Conservation (phyloP, 202 grass and related monocot species). For the Musa balbisiana region DNA sequence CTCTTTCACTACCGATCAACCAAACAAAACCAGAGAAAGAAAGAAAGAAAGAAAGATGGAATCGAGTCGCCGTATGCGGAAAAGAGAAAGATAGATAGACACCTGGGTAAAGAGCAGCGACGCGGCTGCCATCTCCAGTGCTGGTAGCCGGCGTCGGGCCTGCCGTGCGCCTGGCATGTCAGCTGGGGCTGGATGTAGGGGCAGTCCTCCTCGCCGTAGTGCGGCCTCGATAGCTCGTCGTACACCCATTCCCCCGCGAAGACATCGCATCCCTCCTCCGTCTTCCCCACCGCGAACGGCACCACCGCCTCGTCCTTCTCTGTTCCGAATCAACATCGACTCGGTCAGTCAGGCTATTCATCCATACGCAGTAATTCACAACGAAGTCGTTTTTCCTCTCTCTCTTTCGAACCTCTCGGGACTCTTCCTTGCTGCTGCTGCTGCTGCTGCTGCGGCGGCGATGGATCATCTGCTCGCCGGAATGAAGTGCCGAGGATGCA, state of each 20-base stretch:
- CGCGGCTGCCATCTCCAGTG: constrained; percentile 80
- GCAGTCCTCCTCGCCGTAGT: constrained; percentile 72
- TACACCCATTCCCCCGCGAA: constrained; percentile 62
- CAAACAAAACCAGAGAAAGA: too few species aligned
- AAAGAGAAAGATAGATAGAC: neutral
- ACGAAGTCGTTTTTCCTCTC: too few species aligned
- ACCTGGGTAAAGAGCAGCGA: constrained; percentile 77
- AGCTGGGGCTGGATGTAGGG: constrained; percentile 89
- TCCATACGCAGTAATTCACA: too few species aligned
- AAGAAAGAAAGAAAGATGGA: too few species aligned
- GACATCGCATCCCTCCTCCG: constrained; percentile 45
- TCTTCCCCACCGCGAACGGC: constrained; percentile 48
- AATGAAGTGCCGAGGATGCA: constrained; percentile 52
- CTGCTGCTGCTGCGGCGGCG: too few species aligned
- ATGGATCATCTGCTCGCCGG: neutral
- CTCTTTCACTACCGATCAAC: too few species aligned
- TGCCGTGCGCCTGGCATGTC: constrained; percentile 77
- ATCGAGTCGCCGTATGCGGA: too few species aligned
- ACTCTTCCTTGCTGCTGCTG: too few species aligned
- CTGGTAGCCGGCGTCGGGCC: constrained; percentile 71
- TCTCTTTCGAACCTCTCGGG: neutral
- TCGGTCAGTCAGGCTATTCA: too few species aligned
- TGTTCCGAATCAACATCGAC: constrained; percentile 3
- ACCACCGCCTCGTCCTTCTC: neutral
- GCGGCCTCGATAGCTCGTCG: constrained; percentile 56